Percentiles rank a stretch among this genome's conserved stretches.
phyloP scores from a whole-genome alignment of 2,329 filamentous ascomycete species.

The Acrocalymma vagum region DNA sequence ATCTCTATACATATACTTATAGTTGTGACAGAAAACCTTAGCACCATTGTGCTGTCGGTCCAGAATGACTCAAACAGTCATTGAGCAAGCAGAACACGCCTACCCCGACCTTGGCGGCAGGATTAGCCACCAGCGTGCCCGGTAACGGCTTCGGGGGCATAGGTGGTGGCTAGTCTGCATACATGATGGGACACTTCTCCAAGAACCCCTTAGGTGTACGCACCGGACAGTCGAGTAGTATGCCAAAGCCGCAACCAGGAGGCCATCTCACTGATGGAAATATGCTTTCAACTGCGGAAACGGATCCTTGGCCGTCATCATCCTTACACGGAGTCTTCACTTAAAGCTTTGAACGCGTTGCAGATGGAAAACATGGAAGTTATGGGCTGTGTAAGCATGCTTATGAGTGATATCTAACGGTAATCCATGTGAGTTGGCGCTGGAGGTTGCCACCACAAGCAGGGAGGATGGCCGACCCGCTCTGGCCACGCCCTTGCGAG shows the following conservation, averaged over 20 bases:
- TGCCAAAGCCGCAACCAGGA: constrained; percentile 40
- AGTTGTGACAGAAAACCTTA: too few relatives aligned
- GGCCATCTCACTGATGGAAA: constrained; percentile 4
- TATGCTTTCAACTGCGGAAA: constrained; percentile 4
- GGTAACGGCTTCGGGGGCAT: constrained; percentile 42
- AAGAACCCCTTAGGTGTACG: constrained; percentile 96
- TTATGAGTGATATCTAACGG: too few relatives aligned
- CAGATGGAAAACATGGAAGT: constrained; percentile 2
- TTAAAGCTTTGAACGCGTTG: constrained; percentile 4
- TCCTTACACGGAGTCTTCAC: constrained; percentile 5
- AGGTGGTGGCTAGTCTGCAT: constrained; percentile 42
- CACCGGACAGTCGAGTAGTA: constrained; percentile 71
- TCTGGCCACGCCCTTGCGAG: too few relatives aligned
- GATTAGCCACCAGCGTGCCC: constrained; percentile 39
- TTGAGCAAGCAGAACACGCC: too few relatives aligned
- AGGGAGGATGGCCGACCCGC: too few relatives aligned
- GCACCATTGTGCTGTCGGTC: too few relatives aligned
- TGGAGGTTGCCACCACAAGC: too few relatives aligned
- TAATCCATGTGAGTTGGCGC: too few relatives aligned
- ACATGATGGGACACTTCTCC: constrained; percentile 72
- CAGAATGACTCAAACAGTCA: too few relatives aligned
- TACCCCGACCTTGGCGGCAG: constrained; percentile 42
- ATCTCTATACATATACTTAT: too few relatives aligned
- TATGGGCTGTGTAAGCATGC: too few relatives aligned
- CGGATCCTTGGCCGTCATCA: constrained; percentile 5